Percentiles rank a stretch among this genome's conserved stretches.
These are phyloP conservation scores for Pugionium cornutum DNA, from an alignment of 345 rosid genomes.

Conservation along the genomic window DNA sequence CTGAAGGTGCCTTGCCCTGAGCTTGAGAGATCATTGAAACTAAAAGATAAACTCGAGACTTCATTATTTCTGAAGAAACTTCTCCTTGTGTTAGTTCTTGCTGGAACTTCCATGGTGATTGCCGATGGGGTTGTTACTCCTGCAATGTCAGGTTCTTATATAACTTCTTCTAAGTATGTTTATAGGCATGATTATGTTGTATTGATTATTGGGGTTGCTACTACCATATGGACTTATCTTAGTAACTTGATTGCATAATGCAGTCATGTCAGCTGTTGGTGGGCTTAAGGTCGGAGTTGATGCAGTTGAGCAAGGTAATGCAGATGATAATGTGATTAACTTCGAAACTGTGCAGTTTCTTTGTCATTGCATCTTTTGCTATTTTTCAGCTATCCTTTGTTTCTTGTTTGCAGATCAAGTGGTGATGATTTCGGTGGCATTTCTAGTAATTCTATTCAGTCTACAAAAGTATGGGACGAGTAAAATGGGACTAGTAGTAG, in stretches of 20 bases:
- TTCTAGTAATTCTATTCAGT: constrained; percentile 86
- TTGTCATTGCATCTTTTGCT: constrained; percentile 15
- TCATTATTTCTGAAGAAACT: constrained; percentile 73
- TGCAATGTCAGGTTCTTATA: constrained; percentile 91
- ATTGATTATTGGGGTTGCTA: constrained; percentile 1
- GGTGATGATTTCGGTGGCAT: constrained; percentile 89
- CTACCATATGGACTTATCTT: constrained; percentile 19
- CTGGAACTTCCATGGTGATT: constrained; percentile 96
- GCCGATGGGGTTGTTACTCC: constrained; percentile 98
- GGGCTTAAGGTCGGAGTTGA: constrained; percentile 86
- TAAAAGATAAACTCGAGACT: constrained; percentile 89
- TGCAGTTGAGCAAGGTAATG: constrained; percentile 74
- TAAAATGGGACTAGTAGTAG: constrained; percentile 91
- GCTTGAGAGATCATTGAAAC: constrained; percentile 93
- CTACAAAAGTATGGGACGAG: constrained; percentile 98
- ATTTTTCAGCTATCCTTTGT: constrained; percentile 37
- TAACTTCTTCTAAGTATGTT: constrained; percentile 26
- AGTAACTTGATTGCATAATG: constrained; percentile 38
- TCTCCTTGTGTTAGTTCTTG: constrained; percentile 86
- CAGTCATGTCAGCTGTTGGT: constrained; percentile 96
- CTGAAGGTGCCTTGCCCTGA: constrained; percentile 96
- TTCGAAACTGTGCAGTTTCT: constrained; percentile 9
- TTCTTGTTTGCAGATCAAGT: constrained; percentile 75
- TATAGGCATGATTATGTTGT: constrained; percentile 17
- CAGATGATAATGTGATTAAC: constrained; percentile 12